Evolutionary conservation across 1,284 basidiomycete genomes (phyloP).

Genomic region (Polyporus tsugae): DNA sequence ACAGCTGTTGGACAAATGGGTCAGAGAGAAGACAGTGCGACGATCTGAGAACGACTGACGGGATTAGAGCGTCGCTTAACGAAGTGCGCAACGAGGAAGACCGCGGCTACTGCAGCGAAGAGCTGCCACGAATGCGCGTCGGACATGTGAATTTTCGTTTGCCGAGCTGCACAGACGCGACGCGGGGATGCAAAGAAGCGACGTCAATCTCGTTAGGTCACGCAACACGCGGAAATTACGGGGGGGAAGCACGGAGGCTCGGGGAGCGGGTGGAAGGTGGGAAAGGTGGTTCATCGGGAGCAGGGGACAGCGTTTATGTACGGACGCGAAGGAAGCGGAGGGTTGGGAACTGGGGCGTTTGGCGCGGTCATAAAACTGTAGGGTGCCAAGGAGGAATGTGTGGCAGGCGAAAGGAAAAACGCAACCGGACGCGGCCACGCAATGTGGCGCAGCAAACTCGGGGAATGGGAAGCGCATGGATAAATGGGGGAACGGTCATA

Average conservation of each 20-base stretch:
- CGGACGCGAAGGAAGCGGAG: background rate
- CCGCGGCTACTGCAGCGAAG: constrained; percentile 16
- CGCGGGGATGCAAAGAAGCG: background rate
- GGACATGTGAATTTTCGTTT: constrained; percentile 7
- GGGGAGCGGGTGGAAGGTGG: background rate
- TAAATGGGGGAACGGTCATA: background rate
- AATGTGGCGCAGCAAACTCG: background rate
- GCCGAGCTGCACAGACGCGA: constrained; percentile 1
- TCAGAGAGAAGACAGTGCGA: no score
- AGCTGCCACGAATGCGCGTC: constrained; percentile 21
- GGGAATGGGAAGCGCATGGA: constrained; percentile 1
- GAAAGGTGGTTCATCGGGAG: background rate
- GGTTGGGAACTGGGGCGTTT: background rate
- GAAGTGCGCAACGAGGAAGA: constrained; percentile 19
- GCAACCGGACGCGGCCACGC: background rate
- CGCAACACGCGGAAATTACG: background rate
- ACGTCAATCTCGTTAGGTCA: background rate
- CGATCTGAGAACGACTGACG: constrained; percentile 8
- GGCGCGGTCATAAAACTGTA: background rate
- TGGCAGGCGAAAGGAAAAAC: background rate
- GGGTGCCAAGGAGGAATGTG: background rate
- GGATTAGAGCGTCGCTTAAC: constrained; percentile 23
- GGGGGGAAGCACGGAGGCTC: background rate
- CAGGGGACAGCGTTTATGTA: background rate
- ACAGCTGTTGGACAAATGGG: constrained; percentile 17